phyloP scores from a whole-genome alignment of 345 rosid genomes.

The Sonneratia alba region DNA sequence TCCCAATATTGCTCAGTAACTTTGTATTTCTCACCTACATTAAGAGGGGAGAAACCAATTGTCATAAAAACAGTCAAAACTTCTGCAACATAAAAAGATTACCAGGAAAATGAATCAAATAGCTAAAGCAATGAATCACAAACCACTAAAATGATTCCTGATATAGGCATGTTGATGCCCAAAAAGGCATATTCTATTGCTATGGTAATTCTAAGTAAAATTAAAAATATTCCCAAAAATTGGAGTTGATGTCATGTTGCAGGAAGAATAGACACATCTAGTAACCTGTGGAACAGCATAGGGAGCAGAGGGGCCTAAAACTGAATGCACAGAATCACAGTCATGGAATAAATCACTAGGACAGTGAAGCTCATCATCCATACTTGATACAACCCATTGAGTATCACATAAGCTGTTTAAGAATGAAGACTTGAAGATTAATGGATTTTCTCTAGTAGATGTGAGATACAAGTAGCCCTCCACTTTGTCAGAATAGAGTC shows the following conservation, averaged over 20 bases:
- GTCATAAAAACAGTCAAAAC: background rate
- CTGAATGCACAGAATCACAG: conserved; percentile 64
- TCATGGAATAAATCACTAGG: conserved; percentile 71
- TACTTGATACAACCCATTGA: conserved; percentile 69
- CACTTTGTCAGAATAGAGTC: conserved; percentile 48
- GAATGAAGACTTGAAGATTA: conserved; percentile 59
- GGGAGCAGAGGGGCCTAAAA: conserved; percentile 78
- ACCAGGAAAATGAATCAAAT: background rate
- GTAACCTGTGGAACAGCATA: conserved; percentile 87
- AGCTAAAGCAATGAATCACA: background rate
- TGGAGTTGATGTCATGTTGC: background rate
- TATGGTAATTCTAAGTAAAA: background rate
- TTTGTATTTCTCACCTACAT: conserved; percentile 31
- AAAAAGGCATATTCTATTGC: background rate
- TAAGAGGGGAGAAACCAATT: conserved; percentile 2
- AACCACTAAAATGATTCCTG: background rate
- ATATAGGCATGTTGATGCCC: background rate
- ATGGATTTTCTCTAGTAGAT: conserved; percentile 20
- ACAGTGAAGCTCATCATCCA: conserved; percentile 60
- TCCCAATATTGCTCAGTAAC: conserved; percentile 27
- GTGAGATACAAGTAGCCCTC: conserved; percentile 28
- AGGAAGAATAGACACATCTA: conserved; percentile 11
- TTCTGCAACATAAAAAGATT: background rate
- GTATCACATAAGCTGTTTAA: conserved; percentile 44
- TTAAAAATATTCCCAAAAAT: background rate